Base-by-base conservation (phyloP, 2,329 filamentous ascomycete species). In the Colletotrichum destructivum region DNA sequence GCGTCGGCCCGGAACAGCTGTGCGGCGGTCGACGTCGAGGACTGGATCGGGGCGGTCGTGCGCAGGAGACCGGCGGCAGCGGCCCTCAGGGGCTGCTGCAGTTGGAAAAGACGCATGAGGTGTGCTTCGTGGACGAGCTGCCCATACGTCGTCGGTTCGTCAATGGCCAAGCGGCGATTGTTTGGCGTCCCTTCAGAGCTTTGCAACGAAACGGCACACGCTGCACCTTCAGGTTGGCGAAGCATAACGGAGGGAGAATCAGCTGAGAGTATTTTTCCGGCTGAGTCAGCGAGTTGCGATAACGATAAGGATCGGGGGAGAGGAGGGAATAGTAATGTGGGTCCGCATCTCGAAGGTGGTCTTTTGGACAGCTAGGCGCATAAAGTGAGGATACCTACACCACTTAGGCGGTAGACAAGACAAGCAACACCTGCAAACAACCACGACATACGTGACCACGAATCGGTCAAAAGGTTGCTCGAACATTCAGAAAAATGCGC, bases 81-180 rank as follows among this genome's bases (percentile, higher is more conserved):
- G 75, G 82, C 82, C 81, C 83, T 73, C 47, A 86, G 73, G 64
- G 86, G 85, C 82, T 84, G 82, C 81, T 84, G 85, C 75, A 86
- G 78, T 74, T 81, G 82, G 78, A 83, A 77, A 73, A 87, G 82
- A 78, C 83, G 83, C 85, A 88, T 87, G 76, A 75, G 61, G 55
- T 72, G 63, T 70, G 65, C 69, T 73, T 62, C 52, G 66, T 49
- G 62, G 69, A 62, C 55, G 61, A 61, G 66, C 49, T 66, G 66
- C 71, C 73, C 68, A 59, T 69, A 26, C 59, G 40, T 56, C 46
- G 56, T 66, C 55, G 60, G 60, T 63, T 71, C 63, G 54, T 68
- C 63, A 61, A 42, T 69, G 54, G 46, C 49, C 47, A 26, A 21
- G 55, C 18, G 31, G 35, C 35, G 35, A 38, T 38, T 38, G 40